A percentile compares a stretch with the other conserved stretches of the same genome.
Evolutionary conservation across 1,284 basidiomycete genomes (phyloP).

Genomic region (Ganoderma leucocontextum): DNA sequence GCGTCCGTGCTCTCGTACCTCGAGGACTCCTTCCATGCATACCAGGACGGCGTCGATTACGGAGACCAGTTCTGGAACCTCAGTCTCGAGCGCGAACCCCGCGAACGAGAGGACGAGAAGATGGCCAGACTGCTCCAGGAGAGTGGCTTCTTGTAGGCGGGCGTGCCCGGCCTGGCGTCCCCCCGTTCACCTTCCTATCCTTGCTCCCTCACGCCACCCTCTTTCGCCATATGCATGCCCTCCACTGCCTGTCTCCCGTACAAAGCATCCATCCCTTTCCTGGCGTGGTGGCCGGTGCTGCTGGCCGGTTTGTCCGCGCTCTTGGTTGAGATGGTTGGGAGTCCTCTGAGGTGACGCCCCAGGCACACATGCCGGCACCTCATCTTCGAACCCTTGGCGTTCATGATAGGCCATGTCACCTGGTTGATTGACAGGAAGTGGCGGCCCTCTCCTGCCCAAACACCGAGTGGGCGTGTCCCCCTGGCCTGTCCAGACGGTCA

Average conservation of each 20-base stretch:
- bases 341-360: neutral
- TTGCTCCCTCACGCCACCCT: neutral
- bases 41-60: constrained; percentile 56
- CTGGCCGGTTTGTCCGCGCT: neutral
- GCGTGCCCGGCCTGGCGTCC: neutral
- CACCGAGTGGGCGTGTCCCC: neutral
- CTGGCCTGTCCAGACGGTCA: neutral
- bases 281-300: neutral
- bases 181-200: neutral
- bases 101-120: constrained; percentile 93
- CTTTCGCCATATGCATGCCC: neutral
- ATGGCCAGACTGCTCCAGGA: constrained; percentile 92
- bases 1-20: constrained; percentile 79
- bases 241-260: neutral
- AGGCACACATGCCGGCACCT: neutral
- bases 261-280: neutral
- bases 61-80: constrained; percentile 82
- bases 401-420: neutral
- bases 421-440: neutral
- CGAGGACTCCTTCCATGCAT: constrained; percentile 77
- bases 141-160: constrained; percentile 79
- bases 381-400: neutral
- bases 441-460: neutral
- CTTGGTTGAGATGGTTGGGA: neutral
- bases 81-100: constrained; percentile 88